Evolutionary conservation across 768 basidiomycete species (phyloP).

Genomic region (Antrodiella citrinella): DNA sequence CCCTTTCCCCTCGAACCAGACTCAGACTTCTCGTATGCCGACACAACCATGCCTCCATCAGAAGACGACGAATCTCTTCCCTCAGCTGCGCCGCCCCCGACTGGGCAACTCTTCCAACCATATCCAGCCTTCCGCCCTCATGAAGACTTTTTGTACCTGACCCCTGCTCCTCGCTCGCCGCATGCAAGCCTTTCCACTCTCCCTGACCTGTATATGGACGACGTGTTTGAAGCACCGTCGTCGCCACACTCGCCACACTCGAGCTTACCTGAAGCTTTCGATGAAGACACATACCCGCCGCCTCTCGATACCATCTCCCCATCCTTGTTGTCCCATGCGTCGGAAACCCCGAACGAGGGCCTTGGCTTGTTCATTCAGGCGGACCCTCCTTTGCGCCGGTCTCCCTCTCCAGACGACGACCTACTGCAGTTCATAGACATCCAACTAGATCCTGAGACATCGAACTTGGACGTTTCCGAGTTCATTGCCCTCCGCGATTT

Average conservation of each 20-base stretch:
- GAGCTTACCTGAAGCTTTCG: slow-evolving; percentile 11
- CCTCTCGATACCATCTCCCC: slow-evolving; percentile 21
- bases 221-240: slow-evolving; percentile 7
- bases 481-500: slow-evolving; percentile 15
- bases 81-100: slow-evolving; percentile 7
- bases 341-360: slow-evolving; percentile 10
- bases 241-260: slow-evolving; percentile 15
- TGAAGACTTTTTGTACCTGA: slow-evolving; percentile 10
- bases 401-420: slow-evolving; percentile 20
- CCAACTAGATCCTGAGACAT: slow-evolving; percentile 15
- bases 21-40: slow-evolving; percentile 10
- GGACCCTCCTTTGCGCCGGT: slow-evolving; percentile 18
- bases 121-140: slow-evolving; percentile 3
- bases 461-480: slow-evolving; percentile 16
- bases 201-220: slow-evolving; percentile 12
- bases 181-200: slow-evolving; percentile 5
- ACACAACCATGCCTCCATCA: slow-evolving; percentile 11
- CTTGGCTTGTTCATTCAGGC: slow-evolving; percentile 20
- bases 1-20: slow-evolving; percentile 6
- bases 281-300: slow-evolving; percentile 3
- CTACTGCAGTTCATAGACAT: slow-evolving; percentile 20
- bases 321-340: slow-evolving; percentile 10
- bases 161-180: slow-evolving; percentile 15
- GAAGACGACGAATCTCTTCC: slow-evolving; percentile 11
- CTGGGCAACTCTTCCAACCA: slow-evolving; percentile 8